Percentiles rank a stretch among this genome's conserved stretches.
phyloP scores from a whole-genome alignment of 768 basidiomycete genomes.

The Baorangia bicolor region DNA sequence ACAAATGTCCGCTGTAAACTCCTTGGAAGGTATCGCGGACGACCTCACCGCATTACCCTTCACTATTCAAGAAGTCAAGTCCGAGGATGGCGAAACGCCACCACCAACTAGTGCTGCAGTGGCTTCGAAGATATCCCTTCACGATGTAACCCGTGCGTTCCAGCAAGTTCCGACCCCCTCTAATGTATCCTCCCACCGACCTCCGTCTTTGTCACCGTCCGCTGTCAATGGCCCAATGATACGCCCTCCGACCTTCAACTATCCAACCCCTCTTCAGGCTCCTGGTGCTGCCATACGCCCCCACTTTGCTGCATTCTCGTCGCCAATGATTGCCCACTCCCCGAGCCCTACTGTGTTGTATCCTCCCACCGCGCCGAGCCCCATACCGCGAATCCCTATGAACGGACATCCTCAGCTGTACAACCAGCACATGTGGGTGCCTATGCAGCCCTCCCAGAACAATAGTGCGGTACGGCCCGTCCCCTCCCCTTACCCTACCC shows the following conservation, averaged over 20 bases:
- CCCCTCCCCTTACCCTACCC: conserved; percentile 62
- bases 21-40: conserved; percentile 79
- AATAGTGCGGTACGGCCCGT: conserved; percentile 53
- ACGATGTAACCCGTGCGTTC: conserved; percentile 84
- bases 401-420: conserved; percentile 65
- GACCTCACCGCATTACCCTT: conserved; percentile 79
- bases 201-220: conserved; percentile 50
- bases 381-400: conserved; percentile 61
- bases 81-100: conserved; percentile 80
- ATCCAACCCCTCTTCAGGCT: conserved; percentile 42
- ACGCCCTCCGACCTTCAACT: conserved; percentile 29
- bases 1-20: conserved; percentile 68
- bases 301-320: conserved; percentile 57
- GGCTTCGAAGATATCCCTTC: conserved; percentile 74
- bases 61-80: conserved; percentile 81
- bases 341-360: conserved; percentile 71
- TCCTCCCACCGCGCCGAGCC: conserved; percentile 58
- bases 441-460: conserved; percentile 46
- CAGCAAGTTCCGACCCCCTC: conserved; percentile 76
- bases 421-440: conserved; percentile 65
- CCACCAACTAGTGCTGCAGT: conserved; percentile 56
- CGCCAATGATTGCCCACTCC: conserved; percentile 72
- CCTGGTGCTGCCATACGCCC: conserved; percentile 51
- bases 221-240: conserved; percentile 34
- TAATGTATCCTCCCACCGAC: conserved; percentile 45